A percentile compares a stretch with the other conserved stretches of the same genome.
These are phyloP conservation scores for Cladosporium sp. DNA, from an alignment of 2,329 filamentous ascomycete species.

Conservation along the genomic window DNA sequence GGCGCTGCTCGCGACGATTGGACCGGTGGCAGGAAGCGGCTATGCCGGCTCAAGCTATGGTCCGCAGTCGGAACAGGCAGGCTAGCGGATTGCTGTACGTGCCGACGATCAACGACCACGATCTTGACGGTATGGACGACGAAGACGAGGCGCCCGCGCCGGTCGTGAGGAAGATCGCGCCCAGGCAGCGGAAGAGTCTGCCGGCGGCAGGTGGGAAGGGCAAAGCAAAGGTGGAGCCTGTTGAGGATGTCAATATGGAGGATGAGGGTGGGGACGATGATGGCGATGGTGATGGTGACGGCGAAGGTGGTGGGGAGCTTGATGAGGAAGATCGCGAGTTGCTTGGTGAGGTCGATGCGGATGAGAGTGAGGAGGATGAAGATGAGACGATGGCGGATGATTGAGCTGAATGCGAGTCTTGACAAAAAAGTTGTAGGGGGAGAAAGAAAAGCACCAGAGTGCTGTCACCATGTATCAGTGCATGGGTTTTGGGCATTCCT, in stretches of 20 bases:
- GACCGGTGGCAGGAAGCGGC: conserved; percentile 59
- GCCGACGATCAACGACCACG: not conserved
- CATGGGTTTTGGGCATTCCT: too few species aligned
- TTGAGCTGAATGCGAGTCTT: not conserved
- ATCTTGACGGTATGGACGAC: not conserved
- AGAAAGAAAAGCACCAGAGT: too few species aligned
- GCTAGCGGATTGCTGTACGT: conserved; percentile 3
- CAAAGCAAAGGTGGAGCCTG: not conserved
- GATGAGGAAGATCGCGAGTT: conserved; percentile 37
- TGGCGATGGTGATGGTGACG: conserved; percentile 22
- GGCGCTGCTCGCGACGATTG: conserved; percentile 61
- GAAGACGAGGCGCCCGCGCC: conserved; percentile 3
- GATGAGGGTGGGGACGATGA: conserved; percentile 14
- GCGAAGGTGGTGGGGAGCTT: conserved; percentile 20
- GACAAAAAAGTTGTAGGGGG: too few species aligned
- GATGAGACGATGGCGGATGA: conserved; percentile 18
- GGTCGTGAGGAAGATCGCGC: not conserved
- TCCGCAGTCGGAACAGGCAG: conserved; percentile 22
- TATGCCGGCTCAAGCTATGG: conserved; percentile 26
- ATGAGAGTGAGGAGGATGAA: conserved; percentile 33
- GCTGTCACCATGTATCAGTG: too few species aligned
- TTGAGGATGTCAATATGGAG: conserved; percentile 16
- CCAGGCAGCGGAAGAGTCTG: conserved; percentile 13
- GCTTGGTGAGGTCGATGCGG: conserved; percentile 29
- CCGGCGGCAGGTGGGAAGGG: not conserved